Evolutionary conservation across 192 early-diverging fungal species (phyloP), one percentile per base, ranked within the genome.

Genomic region (Spinellus fusiger): DNA sequence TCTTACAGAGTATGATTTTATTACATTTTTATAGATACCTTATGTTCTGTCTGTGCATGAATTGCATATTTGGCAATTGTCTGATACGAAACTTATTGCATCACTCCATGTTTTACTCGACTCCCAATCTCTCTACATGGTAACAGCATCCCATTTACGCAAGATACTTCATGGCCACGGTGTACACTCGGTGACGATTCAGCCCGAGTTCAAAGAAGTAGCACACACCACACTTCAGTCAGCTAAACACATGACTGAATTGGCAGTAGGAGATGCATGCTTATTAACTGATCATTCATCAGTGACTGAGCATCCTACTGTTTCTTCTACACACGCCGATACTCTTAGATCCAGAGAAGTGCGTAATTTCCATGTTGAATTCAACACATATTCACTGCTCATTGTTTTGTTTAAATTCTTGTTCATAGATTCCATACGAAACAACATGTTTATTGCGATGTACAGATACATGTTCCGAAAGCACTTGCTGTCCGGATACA

Each of bases 61-160:
- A 59, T 61, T 97, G 20, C 94, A 97, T 66, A 87, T 97, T 26
- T 97, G 93, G 92, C 86, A 91, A 69, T 71, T 96, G 61, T 90
- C 87, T 27, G 89, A 93, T 53, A 86, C 81, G 55, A 91, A 94
- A 62, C 79, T 78, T 54, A 80, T 95, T 29, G 89, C 88, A 0
- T 90, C 88, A 1, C 82, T 93, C n/a, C 94, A 97, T 68, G 80
- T 94, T 1, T 68, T 84, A 16, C 71, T 93, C 10, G 66, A 72
- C 16, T 78, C 77, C 13, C 80, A 79, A 32, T 60, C 71, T 58
- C 64, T 83, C 50, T 94, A 91, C 59, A 89, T 89, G 85, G 66
- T 69, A 6, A 74, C 95, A 22, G 87, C 89, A 6, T 60, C 78
- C 16, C 55, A 76, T 12, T 83, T 96, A 65, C 90, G 93, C 77